Conservation (phyloP, 768 basidiomycete genomes). For the Lenzites betulinus region DNA sequence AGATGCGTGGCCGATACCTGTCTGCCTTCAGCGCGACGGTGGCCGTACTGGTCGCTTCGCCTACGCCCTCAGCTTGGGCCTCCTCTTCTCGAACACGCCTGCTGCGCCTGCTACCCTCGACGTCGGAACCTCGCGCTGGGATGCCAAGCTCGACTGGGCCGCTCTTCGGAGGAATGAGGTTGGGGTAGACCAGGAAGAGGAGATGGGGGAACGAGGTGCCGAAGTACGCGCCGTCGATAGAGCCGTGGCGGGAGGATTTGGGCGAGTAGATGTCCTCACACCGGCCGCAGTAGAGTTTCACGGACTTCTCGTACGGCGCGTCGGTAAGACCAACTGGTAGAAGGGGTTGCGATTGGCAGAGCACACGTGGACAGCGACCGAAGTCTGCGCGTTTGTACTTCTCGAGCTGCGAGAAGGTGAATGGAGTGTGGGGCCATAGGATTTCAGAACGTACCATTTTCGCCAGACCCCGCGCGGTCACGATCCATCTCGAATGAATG, state of each 20-base stretch:
- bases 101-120: conserved; percentile 35
- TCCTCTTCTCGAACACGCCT: conserved; percentile 50
- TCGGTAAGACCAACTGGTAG: conserved; percentile 97
- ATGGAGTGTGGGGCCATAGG: neutral
- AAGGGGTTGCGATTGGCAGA: conserved; percentile 92
- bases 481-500: conserved; percentile 96
- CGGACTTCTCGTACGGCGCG: conserved; percentile 97
- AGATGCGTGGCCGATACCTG: conserved; percentile 89
- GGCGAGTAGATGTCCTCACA: conserved; percentile 99
- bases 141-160: conserved; percentile 46
- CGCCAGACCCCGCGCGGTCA: conserved; percentile 87
- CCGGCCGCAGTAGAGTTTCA: conserved; percentile 97
- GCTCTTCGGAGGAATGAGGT: conserved; percentile 84
- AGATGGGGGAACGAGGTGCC: conserved; percentile 98
- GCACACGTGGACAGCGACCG: conserved; percentile 95
- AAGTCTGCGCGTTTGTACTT: conserved; percentile 99
- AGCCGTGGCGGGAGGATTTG: conserved; percentile 94
- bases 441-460: conserved; percentile 75
- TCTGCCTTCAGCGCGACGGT: conserved; percentile 87
- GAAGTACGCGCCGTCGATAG: conserved; percentile 98
- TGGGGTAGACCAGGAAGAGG: conserved; percentile 95
- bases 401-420: conserved; percentile 61
- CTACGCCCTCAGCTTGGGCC: conserved; percentile 52
- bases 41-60: conserved; percentile 76
- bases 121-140: conserved; percentile 27